Evolutionary conservation across 352 stramenopile species (phyloP), one percentile per base, ranked within the genome.

Genomic region (Phytophthora brassicae): DNA sequence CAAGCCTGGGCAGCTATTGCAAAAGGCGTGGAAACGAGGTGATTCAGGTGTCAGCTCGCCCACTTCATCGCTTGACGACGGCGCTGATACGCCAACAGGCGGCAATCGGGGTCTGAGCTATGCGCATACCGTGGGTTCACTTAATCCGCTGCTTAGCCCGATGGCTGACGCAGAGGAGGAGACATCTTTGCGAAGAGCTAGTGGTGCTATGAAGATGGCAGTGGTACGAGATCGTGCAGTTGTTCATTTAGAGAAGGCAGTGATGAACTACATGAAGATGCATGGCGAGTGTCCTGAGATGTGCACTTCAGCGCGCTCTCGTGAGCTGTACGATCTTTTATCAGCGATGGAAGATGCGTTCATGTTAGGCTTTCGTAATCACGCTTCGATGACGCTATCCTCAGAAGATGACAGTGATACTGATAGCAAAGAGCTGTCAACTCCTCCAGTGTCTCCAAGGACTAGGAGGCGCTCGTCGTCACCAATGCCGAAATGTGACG

Each of bases 321-420:
- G 77, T 20, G 84, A 93, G 53, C 60, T 93, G 5, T 89, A 87
- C 53, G 82, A 87, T 64, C 64, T 93, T 26, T 45, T 93, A 8
- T 82, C 72, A 13, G 79, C 82, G 5, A 60, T 93, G 29, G 84
- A 93, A 69, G 78, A 88, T 55, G 54, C 88, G 1, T 73, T 88
- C 6, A 81, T 90, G 76, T 51, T 93, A 12, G 84, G 84, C 5
- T 91, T 80, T 60, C 64, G 57, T 11, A 66, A 70, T 39, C 55
- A 68, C 7, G 51, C 66, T 53, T 60, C 35, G 17, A 66, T 48
- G 20, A 14, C 33, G 17, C 33, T 19, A 26, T 54, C 13, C 2
- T 67, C 46, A 56, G 61, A 74, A 60, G 56, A 75, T 24, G 58
- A 72, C 28, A 42, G 45, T 56, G 53, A 49, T 41, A 41, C 14